Evolutionary conservation across 2,329 filamentous ascomycete genomes (phyloP).

Genomic region (Nothophaeocryptopus gaeumannii): DNA sequence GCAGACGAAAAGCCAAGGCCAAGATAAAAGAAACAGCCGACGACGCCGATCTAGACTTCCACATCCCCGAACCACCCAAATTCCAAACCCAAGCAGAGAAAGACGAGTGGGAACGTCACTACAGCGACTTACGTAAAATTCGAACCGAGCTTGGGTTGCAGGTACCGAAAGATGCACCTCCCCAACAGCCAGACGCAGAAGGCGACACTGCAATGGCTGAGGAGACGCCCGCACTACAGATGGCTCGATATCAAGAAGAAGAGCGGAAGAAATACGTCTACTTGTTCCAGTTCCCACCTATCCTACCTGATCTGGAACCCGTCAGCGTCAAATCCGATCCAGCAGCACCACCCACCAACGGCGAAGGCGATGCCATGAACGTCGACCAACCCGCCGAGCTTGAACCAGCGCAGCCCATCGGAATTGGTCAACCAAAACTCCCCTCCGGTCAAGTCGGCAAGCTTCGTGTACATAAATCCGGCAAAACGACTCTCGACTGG

Average conservation of each 20-base stretch:
- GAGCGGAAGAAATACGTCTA: slow-evolving; percentile 56
- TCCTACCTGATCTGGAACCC: slow-evolving; percentile 56
- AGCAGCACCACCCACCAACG: slow-evolving; percentile 19
- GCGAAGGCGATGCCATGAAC: slow-evolving; percentile 22
- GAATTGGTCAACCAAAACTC: slow-evolving; percentile 39
- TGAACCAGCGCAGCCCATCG: slow-evolving; percentile 3
- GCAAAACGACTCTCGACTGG: slow-evolving; percentile 61
- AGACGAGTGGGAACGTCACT: slow-evolving; percentile 50
- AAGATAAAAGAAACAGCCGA: slow-evolving; percentile 20
- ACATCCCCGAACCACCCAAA: slow-evolving; percentile 36
- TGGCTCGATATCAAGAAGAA: slow-evolving; percentile 30
- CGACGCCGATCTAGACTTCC: slow-evolving; percentile 17
- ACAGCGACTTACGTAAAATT: slow-evolving; percentile 47
- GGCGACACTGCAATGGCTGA: slow-evolving; percentile 43
- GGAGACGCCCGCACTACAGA: slow-evolving; percentile 18
- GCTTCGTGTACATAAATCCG: slow-evolving; percentile 60
- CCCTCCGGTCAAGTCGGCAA: slow-evolving; percentile 59
- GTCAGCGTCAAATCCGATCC: slow-evolving; percentile 35
- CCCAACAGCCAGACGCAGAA: slow-evolving; percentile 36
- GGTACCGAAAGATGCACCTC: slow-evolving; percentile 27
- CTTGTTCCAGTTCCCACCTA: slow-evolving; percentile 62
- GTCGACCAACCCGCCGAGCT: slow-evolving; percentile 15
- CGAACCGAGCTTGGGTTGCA: slow-evolving; percentile 47
- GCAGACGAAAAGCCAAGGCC: slow-evolving; percentile 31
- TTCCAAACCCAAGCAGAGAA: slow-evolving; percentile 54